Base-by-base conservation (phyloP, 2,329 filamentous ascomycete species). In the Cadophora luteo-olivacea region DNA sequence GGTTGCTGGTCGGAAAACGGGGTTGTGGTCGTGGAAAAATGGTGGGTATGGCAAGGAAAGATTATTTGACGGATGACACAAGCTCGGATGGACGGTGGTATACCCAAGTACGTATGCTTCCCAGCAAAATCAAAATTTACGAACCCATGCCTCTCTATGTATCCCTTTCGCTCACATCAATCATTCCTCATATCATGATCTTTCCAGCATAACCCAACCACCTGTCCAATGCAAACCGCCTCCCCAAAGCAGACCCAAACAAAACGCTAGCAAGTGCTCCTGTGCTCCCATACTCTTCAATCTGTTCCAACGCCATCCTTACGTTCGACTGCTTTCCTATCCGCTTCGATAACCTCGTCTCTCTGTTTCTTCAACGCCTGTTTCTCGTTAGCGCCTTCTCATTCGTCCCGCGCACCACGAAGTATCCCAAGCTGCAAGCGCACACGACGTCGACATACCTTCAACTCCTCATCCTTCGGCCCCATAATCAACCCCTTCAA, bases 401-500 rank as follows among this genome's bases (percentile, higher is more conserved):
- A 36, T 38, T 38, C 12, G 36, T 38, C 36, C 33, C 33, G n/a
- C n/a, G n/a, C n/a, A n/a, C n/a, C n/a, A n/a, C n/a, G n/a, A n/a
- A n/a, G n/a, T n/a, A n/a, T n/a, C n/a, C n/a, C n/a, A n/a, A n/a
- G n/a, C n/a, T n/a, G n/a, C n/a, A n/a, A 36, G 6, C 33, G 33
- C 33, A 36, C 33, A 36, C 6, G 5, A 5, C 33, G 6, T 11
- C 33, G 33, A 36, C 74, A 74, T 41, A 79, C 73, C 67, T 80
- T 78, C 41, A 76, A 76, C 69, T 79, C 9, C 76, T 70, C 49
- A n/a, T 78, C 89, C 75, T 92, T 92, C 84, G 94, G 94, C 80
- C 94, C 92, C 69, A 92, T 91, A 51, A 95, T 87, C 51, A 93
- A 83, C 78, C 91, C 90, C 84, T 92, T 92, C 73, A 93, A 81